Percentiles rank a stretch among this genome's conserved stretches.
Evolutionary conservation across 2,329 filamentous ascomycete species (phyloP).

Genomic region (Fusarium sp.): DNA sequence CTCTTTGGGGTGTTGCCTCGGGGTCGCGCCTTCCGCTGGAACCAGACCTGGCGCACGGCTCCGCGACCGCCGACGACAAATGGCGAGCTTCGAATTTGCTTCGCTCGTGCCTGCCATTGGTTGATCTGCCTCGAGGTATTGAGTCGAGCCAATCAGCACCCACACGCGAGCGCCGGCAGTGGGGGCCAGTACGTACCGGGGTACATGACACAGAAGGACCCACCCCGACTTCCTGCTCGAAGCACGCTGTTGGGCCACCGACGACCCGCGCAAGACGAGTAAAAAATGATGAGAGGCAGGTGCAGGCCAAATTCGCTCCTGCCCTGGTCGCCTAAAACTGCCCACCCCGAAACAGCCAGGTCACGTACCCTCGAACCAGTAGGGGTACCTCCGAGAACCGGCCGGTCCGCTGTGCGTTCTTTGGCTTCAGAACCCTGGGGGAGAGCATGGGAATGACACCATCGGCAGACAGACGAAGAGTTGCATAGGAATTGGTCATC

Average conservation of each 20-base stretch:
- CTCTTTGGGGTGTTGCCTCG: slow-evolving; percentile 35
- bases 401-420: slow-evolving; percentile 36
- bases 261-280: slow-evolving; percentile 40
- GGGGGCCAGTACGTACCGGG: slow-evolving; percentile 28
- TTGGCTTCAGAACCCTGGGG: slow-evolving; percentile 5
- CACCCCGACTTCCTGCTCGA: slow-evolving; percentile 47
- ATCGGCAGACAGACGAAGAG: slow-evolving; percentile 22
- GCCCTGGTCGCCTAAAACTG: slow-evolving; percentile 20
- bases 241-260: slow-evolving; percentile 43
- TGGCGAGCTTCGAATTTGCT: slow-evolving; percentile 41
- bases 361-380: slow-evolving; percentile 6
- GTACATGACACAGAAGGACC: slow-evolving; percentile 19
- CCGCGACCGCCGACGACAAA: slow-evolving; percentile 44
- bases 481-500: slow-evolving; percentile 30
- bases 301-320: slow-evolving; percentile 5
- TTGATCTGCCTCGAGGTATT: background rate
- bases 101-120: slow-evolving; percentile 28
- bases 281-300: slow-evolving; percentile 32
- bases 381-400: slow-evolving; percentile 44
- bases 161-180: slow-evolving; percentile 30
- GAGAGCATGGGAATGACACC: slow-evolving; percentile 28
- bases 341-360: slow-evolving; percentile 14
- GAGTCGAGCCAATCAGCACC: slow-evolving; percentile 27
- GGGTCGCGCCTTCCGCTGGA: slow-evolving; percentile 36
- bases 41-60: slow-evolving; percentile 31